A percentile compares a stretch with the other conserved stretches of the same genome.
Conservation (phyloP, 805 yeast genomes). For the Sugiyamaella mastotermitis region DNA sequence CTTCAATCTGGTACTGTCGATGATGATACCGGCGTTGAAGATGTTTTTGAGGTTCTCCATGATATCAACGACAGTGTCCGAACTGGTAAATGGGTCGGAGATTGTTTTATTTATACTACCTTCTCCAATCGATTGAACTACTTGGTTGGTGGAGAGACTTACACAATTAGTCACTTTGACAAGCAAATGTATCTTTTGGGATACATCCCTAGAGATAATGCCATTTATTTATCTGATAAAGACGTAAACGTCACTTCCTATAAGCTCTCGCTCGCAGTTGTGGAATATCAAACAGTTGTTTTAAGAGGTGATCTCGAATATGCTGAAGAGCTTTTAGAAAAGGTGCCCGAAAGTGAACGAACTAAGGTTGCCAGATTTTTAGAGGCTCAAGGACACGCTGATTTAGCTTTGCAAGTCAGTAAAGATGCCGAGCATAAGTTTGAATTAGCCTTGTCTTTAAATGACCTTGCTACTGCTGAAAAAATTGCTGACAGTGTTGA, state of each 20-base stretch:
- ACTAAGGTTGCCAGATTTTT: conserved; percentile 84
- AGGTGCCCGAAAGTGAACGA: conserved; percentile 55
- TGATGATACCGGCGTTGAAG: conserved; percentile 85
- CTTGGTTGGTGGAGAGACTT: conserved; percentile 88
- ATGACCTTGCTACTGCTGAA: conserved; percentile 64
- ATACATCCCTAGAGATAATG: conserved; percentile 84
- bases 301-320: conserved; percentile 90
- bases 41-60: conserved; percentile 74
- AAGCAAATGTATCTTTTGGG: conserved; percentile 82
- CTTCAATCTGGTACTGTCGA: conserved; percentile 51
- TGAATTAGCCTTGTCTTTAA: conserved; percentile 78
- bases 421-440: conserved; percentile 88
- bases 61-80: conserved; percentile 77
- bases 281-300: conserved; percentile 94
- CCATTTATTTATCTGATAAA: conserved; percentile 86
- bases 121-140: conserved; percentile 83
- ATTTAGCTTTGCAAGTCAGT: conserved; percentile 76
- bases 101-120: conserved; percentile 90
- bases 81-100: conserved; percentile 96
- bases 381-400: conserved; percentile 84
- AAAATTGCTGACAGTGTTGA: conserved; percentile 45
- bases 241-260: conserved; percentile 78
- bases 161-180: conserved; percentile 89
- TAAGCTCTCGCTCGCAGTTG: conserved; percentile 73
- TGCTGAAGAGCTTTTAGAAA: conserved; percentile 56